phyloP scores from a whole-genome alignment of 2,329 filamentous ascomycete genomes.

The Verticillium longisporum region DNA sequence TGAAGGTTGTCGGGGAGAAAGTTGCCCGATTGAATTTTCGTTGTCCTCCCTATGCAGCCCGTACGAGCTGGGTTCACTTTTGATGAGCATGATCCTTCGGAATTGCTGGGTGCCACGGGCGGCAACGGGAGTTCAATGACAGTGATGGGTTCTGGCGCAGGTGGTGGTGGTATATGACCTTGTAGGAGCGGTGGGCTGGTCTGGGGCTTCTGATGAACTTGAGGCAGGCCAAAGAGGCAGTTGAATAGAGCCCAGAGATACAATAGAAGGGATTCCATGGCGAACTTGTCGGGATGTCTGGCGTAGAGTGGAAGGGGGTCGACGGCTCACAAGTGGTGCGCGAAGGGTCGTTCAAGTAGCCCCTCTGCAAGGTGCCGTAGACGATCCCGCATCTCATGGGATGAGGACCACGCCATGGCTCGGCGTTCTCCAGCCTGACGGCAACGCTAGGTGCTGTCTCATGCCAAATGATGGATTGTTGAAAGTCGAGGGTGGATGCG shows the following conservation, averaged over 20 bases:
- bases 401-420: too few relatives aligned
- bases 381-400: too few relatives aligned
- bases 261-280: background rate
- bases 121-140: slow-evolving; percentile 28
- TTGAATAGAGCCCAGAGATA: background rate
- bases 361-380: too few relatives aligned
- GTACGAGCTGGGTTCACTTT: slow-evolving; percentile 25
- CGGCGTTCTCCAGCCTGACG: too few relatives aligned
- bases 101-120: slow-evolving; percentile 19
- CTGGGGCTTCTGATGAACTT: background rate
- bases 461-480: too few relatives aligned
- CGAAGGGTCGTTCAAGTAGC: too few relatives aligned
- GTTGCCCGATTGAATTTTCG: slow-evolving; percentile 4
- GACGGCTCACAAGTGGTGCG: too few relatives aligned
- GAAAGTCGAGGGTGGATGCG: slow-evolving; percentile 2
- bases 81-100: slow-evolving; percentile 22
- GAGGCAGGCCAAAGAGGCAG: background rate
- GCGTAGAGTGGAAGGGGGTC: background rate
- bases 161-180: slow-evolving; percentile 13
- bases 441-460: too few relatives aligned
- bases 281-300: background rate
- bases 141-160: slow-evolving; percentile 24
- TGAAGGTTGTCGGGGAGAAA: slow-evolving; percentile 37
- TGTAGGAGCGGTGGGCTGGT: background rate
- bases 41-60: slow-evolving; percentile 25